Base-by-base conservation (phyloP, 2,329 filamentous ascomycete species). In the Alternaria postmessia region DNA sequence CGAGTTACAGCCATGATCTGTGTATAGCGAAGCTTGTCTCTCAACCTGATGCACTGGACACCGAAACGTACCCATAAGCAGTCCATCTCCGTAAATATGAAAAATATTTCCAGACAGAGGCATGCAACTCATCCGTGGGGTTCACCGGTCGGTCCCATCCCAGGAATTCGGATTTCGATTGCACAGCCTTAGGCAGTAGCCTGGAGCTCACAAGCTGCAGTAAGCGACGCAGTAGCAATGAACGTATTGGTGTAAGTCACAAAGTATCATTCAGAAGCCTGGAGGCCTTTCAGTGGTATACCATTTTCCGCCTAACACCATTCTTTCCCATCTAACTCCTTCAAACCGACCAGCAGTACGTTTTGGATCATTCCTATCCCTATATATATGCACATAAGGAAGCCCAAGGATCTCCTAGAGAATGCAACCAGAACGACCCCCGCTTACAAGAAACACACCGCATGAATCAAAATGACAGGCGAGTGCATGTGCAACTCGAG, bases 311-410 rank as follows among this genome's bases (percentile, higher is more conserved):
- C 46, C 46, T 36, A 38, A 24, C 32, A 30, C 46, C 16, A 26
- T 36, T 36, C 20, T 22, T 49, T 49, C 11, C 20, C 39, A 42
- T 24, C 39, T 24, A 42, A 12, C 20, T 22, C 41, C 51, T 39
- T 59, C 46, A 59, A 44, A 49, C 58, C 54, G 54, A 41, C 54
- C 58, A 58, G 58, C 58, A 57, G 48, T 44, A 53, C 43, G 48
- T 51, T 42, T 57, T 53, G 46, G 22, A 51, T 38, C 54, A 39
- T 56, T 7, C 44, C 43, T 34, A 24, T 7, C 24, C 39, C 39
- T 1, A 34, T 44, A 44, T 57, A 51, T 38, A 42, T 43, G 49
- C 18, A 51, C 22, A 38, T n/a, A 51, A 59, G 36, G 30, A 49
- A 39, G 52, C 26, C 32, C 32, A 56, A 41, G 39, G 24, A 38